A percentile compares a stretch with the other conserved stretches of the same genome.
Evolutionary conservation across 1,139 yeast species (phyloP).

Genomic region (Yamadazyma pseudoaaseri): DNA sequence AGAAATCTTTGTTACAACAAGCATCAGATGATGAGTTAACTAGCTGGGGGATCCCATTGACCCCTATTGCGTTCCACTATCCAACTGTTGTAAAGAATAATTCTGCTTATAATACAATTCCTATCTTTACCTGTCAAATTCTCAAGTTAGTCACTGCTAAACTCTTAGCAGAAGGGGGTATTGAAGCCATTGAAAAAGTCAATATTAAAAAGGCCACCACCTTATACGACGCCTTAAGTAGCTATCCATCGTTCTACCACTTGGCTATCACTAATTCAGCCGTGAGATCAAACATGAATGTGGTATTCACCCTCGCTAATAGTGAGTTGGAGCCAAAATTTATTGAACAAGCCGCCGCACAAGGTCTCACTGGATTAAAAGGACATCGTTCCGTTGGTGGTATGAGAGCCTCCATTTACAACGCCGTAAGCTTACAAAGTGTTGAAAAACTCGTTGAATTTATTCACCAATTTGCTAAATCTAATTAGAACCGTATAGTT

Average conservation of each 20-base stretch:
- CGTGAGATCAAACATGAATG: conserved; percentile 86
- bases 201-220: conserved; percentile 60
- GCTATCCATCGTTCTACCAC: conserved; percentile 60
- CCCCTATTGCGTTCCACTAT: conserved; percentile 87
- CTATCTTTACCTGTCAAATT: conserved; percentile 86
- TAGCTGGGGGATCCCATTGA: conserved; percentile 62
- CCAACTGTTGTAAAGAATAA: conserved; percentile 85
- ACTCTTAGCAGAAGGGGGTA: conserved; percentile 60
- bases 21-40: conserved; percentile 63
- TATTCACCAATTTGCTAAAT: conserved; percentile 60
- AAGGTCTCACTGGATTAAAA: conserved; percentile 69
- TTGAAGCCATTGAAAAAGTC: conserved; percentile 49
- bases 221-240: conserved; percentile 65
- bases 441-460: conserved; percentile 60
- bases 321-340: conserved; percentile 66
- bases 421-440: conserved; percentile 73
- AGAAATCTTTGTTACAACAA: conserved; percentile 70
- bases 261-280: conserved; percentile 58
- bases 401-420: conserved; percentile 88
- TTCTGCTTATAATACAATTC: conserved; percentile 93
- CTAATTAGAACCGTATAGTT: background rate
- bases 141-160: conserved; percentile 73
- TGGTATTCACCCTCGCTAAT: conserved; percentile 75
- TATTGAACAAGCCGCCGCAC: conserved; percentile 52
- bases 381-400: conserved; percentile 99